Evolutionary conservation across 192 early-diverging fungal species (phyloP), one percentile per base, ranked within the genome.

Genomic region (Backusella westeae): DNA sequence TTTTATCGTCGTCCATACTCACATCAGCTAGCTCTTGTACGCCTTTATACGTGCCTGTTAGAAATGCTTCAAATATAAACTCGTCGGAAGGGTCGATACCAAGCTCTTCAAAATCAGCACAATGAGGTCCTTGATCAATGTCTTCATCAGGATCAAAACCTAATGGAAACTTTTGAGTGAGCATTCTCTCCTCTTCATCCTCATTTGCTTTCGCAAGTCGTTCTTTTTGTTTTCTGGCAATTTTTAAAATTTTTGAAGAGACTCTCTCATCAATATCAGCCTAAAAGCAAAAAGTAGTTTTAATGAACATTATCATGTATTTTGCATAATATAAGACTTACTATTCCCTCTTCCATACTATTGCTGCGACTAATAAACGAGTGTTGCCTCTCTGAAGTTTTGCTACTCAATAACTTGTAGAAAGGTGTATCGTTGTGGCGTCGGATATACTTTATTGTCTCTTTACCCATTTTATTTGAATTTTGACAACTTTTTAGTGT

Each of bases 181-280:
- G 17, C 15, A 12, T 75, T 75, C 86, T 69, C 68, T 84, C 73
- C 21, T 83, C 80, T 44, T 88, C 83, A 44, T 86, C 86, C 34
- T 85, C 83, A 0, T 85, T 78, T 34, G 81, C 80, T 6, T 68
- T 85, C 56, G 89, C 90, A 7, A 97, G 81, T 81, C 98, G 96
- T 23, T 93, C 91, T 84, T 98, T 97, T 85, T 99, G 97, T 78
- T 94, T 88, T 78, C 89, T 86, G 49, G 94, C 96, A 75, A 99
- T 91, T 75, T 90, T 80, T 73, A 98, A 80, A 85, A 98, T 95
- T 74, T 94, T 94, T 81, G 87, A 88, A 14, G 97, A 97, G 42
- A 95, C 91, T 78, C 94, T 96, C 65, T 91, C 88, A 80, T 98
- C 97, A 17, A 98, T 86, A 70, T 84, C 90, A 82, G 84, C 85